These are phyloP conservation scores for Rhizoclosmatium sp. DNA, from an alignment of 192 early-diverging fungal genomes.

Conservation along the genomic window DNA sequence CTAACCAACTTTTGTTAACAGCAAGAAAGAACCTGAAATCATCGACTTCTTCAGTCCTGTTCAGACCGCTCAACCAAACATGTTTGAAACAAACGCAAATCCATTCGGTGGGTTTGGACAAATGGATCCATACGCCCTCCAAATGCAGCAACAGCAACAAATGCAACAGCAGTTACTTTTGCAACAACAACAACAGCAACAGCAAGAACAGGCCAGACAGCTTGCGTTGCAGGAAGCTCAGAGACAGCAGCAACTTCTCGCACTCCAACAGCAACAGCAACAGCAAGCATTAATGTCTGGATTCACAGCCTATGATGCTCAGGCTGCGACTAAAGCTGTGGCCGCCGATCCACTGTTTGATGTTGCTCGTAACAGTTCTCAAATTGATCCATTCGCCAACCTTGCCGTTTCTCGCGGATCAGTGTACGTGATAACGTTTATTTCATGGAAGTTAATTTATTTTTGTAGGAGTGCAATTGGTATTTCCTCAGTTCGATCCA, in stretches of 20 bases:
- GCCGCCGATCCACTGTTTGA: conserved; percentile 31
- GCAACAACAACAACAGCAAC: conserved; percentile 52
- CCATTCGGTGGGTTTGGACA: conserved; percentile 38
- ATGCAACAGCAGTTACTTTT: conserved; percentile 43
- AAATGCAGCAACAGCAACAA: conserved; percentile 46
- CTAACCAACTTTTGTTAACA: neutral
- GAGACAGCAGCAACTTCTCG: conserved; percentile 37
- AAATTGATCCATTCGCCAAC: conserved; percentile 30
- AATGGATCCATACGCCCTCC: conserved; percentile 42
- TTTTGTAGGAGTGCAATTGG: conserved; percentile 20
- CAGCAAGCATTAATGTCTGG: conserved; percentile 12
- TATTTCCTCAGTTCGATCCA: conserved; percentile 13
- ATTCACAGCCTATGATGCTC: conserved; percentile 27
- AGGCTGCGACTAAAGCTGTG: conserved; percentile 8
- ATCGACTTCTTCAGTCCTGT: conserved; percentile 58
- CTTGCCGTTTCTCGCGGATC: conserved; percentile 22
- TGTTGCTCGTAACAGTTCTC: conserved; percentile 33
- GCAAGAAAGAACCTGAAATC: conserved; percentile 38
- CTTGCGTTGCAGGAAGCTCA: conserved; percentile 36
- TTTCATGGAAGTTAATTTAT: neutral
- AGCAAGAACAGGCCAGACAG: conserved; percentile 45
- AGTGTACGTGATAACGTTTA: neutral
- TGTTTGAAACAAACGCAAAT: conserved; percentile 16
- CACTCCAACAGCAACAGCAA: conserved; percentile 41
- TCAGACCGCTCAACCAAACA: conserved; percentile 40